Base-by-base conservation (phyloP, 169 alveolate species). In the Blepharisma undulans region DNA sequence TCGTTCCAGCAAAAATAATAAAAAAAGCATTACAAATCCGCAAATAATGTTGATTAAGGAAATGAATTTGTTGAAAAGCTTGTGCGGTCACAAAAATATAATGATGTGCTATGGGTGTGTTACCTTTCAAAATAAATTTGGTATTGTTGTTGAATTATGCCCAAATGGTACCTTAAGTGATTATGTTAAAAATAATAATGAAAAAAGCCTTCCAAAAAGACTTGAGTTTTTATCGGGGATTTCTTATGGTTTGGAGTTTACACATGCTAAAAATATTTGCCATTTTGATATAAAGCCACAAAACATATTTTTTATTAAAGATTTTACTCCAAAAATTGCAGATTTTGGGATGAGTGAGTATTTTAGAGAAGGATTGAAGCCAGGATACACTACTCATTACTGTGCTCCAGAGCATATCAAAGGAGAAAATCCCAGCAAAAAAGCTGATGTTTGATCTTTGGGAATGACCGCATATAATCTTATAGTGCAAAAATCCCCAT, bases 201-300 rank as follows among this genome's bases (percentile, higher is more conserved):
- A n/a, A n/a, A n/a, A n/a, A n/a, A n/a, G n/a, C n/a, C 66, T 48
- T 48, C 16, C 66, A 10, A 92, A 93, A 91, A 77, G 92, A 27
- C 84, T 90, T 19, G 81, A 88, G 30, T 87, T 93, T 85, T 86
- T 87, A 76, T 89, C 79, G 60, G 92, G 91, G 89, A 36, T 93
- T 71, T 85, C 88, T 84, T 84, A 89, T 78, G 95, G 93, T 16
- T 86, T 93, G 18, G 93, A 93, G 59, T 93, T 88, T 72, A 87
- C 90, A 14, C 93, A 93, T 84, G 59, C 84, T 16, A 80, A 87
- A 59, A 90, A 88, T 72, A 81, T 90, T 12, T 89, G 90, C 33
- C 95, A 93, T 78, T 87, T 93, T 34, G 95, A 93, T 72, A 91
- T 93, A 72, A 93, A 93, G 33, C 95, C 95, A 48, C 93, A 91